Base-by-base conservation (phyloP, 2,329 filamentous ascomycete genomes). In the Fusarium buxicola region DNA sequence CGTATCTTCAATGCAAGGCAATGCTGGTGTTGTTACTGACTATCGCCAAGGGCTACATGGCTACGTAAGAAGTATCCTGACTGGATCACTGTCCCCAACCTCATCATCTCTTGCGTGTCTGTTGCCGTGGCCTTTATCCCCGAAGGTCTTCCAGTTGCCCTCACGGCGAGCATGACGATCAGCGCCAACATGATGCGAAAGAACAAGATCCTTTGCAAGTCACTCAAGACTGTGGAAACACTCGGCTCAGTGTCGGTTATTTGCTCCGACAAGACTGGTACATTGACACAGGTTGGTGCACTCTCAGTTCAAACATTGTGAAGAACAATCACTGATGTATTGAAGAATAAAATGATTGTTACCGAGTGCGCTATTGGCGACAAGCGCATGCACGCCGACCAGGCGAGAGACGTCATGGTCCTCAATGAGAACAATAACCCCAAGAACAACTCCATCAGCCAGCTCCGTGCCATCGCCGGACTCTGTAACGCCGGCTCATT, bases 151-250 rank as follows among this genome's bases (percentile, higher is more conserved):
- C 89, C 89, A 0, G 88, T 92, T 46, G 89, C 89, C 1, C 77
- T 92, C 31, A 89, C 89, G 0, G 86, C 87, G 1, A 89, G 87
- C 15, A 79, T 94, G 63, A 92, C 90, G 0, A 93, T 94, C 57
- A 89, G 86, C 2, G 90, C 91, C 16, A 91, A 89, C 63, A 83
- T 91, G 66, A 92, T 94, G 91, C 83, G 83, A 62, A 88, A 89
- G 76, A 89, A 92, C 74, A 89, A 90, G 71, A 87, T 93, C 38
- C 82, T 93, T 8, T 92, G 90, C 85, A 93, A 93, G 76, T 91
- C 88, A 0, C 80, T 94, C 41, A 91, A 91, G 76, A 92, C 90
- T 0, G 89, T 92, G 0, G 90, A 92, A 75, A 92, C 90, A 0
- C 81, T 92, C 1, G 90, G 90, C 1, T 83, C 87, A 0, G 89